Percentiles rank a stretch among this genome's conserved stretches.
Conservation (phyloP, 495 filamentous ascomycete species). For the Aspergillus haitiensis region DNA sequence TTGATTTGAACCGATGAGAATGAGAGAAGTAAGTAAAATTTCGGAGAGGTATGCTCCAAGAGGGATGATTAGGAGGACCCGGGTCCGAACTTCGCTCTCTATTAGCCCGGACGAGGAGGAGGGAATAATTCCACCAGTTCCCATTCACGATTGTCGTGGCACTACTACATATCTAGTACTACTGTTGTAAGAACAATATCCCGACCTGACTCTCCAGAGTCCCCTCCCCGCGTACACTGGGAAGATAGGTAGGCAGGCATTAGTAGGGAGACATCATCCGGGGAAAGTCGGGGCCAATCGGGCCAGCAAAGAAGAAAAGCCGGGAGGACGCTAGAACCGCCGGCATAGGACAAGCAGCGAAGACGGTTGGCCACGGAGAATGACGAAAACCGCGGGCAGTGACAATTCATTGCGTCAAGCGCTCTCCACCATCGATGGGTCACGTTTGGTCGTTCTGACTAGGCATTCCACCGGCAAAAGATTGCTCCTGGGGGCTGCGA, state of each 20-base stretch:
- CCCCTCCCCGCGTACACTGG: neutral
- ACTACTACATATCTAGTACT: neutral
- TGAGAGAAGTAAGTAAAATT: conserved; percentile 3
- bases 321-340: conserved; percentile 8
- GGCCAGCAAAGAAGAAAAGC: conserved; percentile 18
- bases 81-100: neutral
- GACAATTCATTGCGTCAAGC: conserved; percentile 16
- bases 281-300: conserved; percentile 19
- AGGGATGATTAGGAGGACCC: neutral
- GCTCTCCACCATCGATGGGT: conserved; percentile 11
- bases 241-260: neutral
- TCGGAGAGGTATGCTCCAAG: conserved; percentile 1
- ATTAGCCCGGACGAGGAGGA: neutral
- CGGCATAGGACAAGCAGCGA: conserved; percentile 20
- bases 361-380: conserved; percentile 12
- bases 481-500: conserved; percentile 11
- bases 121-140: conserved; percentile 4
- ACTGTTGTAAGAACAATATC: too few species aligned
- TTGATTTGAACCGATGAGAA: neutral
- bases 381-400: conserved; percentile 20
- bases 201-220: too few species aligned
- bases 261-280: neutral
- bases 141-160: neutral
- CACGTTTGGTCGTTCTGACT: conserved; percentile 16
- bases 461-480: conserved; percentile 17